Evolutionary conservation across 2,329 filamentous ascomycete species (phyloP).

Genomic region (Fusarium luffae): DNA sequence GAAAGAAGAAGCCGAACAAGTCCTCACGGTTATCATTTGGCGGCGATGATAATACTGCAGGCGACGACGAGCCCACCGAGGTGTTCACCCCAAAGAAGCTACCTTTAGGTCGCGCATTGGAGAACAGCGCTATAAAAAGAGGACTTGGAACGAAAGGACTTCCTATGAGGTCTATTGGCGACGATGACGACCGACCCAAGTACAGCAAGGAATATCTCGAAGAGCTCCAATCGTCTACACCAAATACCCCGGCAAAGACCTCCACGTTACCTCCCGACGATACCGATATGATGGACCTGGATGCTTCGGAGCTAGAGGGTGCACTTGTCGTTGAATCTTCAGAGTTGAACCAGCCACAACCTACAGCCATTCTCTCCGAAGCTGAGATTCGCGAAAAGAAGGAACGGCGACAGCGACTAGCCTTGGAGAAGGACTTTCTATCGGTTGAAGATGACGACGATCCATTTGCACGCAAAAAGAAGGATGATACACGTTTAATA

Average conservation of each 20-base stretch:
- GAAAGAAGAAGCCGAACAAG: conserved; percentile 71
- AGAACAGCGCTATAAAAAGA: conserved; percentile 73
- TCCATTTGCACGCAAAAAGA: conserved; percentile 60
- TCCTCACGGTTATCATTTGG: conserved; percentile 81
- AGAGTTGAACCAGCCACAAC: conserved; percentile 47
- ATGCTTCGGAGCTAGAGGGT: conserved; percentile 70
- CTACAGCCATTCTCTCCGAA: conserved; percentile 76
- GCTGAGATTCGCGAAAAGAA: conserved; percentile 93
- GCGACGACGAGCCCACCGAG: conserved; percentile 61
- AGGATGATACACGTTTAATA: conserved; percentile 78
- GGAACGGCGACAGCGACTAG: conserved; percentile 83
- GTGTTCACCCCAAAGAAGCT: conserved; percentile 74
- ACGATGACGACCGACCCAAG: conserved; percentile 75
- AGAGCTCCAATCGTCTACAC: conserved; percentile 86
- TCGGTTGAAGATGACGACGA: conserved; percentile 71
- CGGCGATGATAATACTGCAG: conserved; percentile 62
- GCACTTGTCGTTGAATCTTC: conserved; percentile 70
- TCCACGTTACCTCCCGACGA: conserved; percentile 57
- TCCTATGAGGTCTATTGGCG: conserved; percentile 66
- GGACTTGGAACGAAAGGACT: conserved; percentile 60
- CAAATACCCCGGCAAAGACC: conserved; percentile 78
- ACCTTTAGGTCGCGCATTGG: conserved; percentile 70
- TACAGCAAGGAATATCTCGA: conserved; percentile 90
- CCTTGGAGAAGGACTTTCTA: conserved; percentile 74
- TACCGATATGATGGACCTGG: conserved; percentile 65